phyloP scores from a whole-genome alignment of 2,329 filamentous ascomycete species.

The Hymenoscyphus fructigenus region DNA sequence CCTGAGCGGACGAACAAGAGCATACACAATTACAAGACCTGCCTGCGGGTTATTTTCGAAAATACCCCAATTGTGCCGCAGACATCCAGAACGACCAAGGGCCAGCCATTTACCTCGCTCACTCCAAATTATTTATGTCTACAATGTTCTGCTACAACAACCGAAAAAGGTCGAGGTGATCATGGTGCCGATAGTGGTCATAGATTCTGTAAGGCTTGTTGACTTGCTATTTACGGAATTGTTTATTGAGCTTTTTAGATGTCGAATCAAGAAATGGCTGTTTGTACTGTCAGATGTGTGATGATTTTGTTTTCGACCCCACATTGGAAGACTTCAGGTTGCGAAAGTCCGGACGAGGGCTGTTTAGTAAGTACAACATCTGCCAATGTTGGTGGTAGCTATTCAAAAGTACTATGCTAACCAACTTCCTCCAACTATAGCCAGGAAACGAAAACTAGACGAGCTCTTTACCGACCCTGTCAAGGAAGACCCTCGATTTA shows the following conservation, averaged over 20 bases:
- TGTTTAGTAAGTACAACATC: conserved; percentile 53
- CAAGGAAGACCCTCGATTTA: conserved; percentile 73
- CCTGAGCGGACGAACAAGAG: conserved; percentile 64
- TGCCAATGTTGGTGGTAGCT: not conserved
- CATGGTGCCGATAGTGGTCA: conserved; percentile 71
- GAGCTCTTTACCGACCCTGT: conserved; percentile 64
- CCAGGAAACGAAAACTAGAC: conserved; percentile 74
- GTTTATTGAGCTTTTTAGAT: conserved; percentile 47
- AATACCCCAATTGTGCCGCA: conserved; percentile 62
- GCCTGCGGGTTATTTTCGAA: conserved; percentile 70
- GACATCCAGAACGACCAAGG: conserved; percentile 59
- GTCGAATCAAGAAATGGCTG: conserved; percentile 75
- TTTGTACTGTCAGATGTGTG: conserved; percentile 78
- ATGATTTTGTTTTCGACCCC: conserved; percentile 81
- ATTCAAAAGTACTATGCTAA: conserved; percentile 3
- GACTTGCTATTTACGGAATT: not conserved
- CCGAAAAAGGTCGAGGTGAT: conserved; percentile 61
- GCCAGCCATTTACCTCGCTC: conserved; percentile 57
- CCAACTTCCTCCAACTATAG: conserved; percentile 35
- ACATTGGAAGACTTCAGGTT: conserved; percentile 74
- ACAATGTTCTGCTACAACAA: conserved; percentile 69
- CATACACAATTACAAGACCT: conserved; percentile 69
- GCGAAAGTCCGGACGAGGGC: conserved; percentile 66
- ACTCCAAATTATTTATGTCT: conserved; percentile 71
- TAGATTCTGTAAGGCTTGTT: conserved; percentile 61